Conservation (phyloP, 257 asterid species). For the Solanum clarkiae region DNA sequence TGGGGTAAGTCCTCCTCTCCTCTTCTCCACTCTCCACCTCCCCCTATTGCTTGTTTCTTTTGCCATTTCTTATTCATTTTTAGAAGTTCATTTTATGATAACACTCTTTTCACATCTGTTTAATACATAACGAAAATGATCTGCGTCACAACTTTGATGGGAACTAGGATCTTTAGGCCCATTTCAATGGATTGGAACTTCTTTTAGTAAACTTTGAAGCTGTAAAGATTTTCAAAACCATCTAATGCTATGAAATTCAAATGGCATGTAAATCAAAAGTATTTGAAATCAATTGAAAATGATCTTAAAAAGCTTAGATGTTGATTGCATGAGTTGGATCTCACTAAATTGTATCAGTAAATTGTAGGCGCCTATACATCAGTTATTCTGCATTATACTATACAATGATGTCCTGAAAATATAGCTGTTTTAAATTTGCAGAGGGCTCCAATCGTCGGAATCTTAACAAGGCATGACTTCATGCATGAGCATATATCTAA, state of each 20-base stretch:
- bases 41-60: background rate
- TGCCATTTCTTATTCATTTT: background rate
- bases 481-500: constrained; percentile 72
- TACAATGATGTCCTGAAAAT: background rate
- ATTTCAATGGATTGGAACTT: background rate
- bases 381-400: background rate
- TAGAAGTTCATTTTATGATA: background rate
- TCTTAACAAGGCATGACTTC: constrained; percentile 72
- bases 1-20: constrained; percentile 35
- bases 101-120: background rate
- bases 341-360: background rate
- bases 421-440: constrained; percentile 21
- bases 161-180: background rate
- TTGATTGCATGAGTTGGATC: background rate
- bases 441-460: constrained; percentile 67
- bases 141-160: background rate
- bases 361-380: background rate
- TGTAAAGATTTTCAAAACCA: background rate
- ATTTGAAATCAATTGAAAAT: background rate
- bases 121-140: background rate
- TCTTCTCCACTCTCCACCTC: background rate
- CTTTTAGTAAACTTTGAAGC: background rate
- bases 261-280: background rate
- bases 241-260: background rate
- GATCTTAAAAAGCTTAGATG: background rate